Evolutionary conservation across 78 protist genomes (phyloP), one percentile per base, ranked within the genome.

Genomic region (Dictyostelium citrinum): DNA sequence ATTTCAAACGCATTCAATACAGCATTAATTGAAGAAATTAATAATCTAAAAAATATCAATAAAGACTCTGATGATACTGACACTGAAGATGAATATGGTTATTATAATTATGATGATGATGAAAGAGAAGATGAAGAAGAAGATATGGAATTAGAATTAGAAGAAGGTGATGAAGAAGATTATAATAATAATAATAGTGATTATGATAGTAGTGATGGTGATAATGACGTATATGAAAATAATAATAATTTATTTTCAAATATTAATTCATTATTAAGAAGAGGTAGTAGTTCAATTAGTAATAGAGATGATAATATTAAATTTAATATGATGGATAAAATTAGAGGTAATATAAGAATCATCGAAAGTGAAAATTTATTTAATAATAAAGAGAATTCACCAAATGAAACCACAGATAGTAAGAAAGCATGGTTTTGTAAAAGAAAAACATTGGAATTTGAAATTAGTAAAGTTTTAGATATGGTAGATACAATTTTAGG

Each of bases 381-480:
- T 43, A 86, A 86, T 46, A 78, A 86, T 46, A 37, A 67, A 46
- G 93, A 86, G 2, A 86, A 86, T 39, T 33, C 93, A 31, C 75
- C 72, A 41, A 74, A 76, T 24, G 16, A 39, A 9, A 70, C 61
- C 29, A 10, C 12, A 16, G 67, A 79, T 37, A 9, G 70, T 46
- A 45, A 55, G 14, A 79, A 27, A 31, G 84, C 84, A 7, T 86
- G 93, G 93, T 78, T 49, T 33, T 35, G 46, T 24, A 55, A 64
- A 10, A 86, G 93, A 67, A 86, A 78, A n/a, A 31, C 72, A 46
- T 46, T 86, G 41, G 93, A 86, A 45, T 72, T 81, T 27, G 93
- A 86, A 68, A 81, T 86, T 12, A 55, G 81, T 10, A 77, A 45
- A 4, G 17, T 86, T 20, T 10, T 55, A 43, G 9, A 39, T 6